Conservation (phyloP, 176 grass and related monocot genomes). For the Hsuehochloa calcarea region DNA sequence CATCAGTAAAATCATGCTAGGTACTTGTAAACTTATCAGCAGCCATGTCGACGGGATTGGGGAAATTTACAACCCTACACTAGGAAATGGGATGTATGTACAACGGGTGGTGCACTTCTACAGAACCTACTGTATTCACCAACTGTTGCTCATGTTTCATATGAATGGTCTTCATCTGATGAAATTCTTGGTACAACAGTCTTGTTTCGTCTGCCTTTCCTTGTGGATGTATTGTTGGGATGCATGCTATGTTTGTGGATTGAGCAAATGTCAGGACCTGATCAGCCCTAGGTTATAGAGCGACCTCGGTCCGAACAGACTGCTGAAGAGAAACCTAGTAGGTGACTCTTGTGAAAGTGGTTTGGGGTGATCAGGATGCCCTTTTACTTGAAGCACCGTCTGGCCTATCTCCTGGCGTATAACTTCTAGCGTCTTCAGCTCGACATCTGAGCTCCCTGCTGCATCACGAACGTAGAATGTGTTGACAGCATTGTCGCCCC, state of each 20-base stretch:
- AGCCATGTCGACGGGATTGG: neutral
- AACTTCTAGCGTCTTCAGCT: slow-evolving; percentile 71
- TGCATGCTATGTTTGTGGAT: neutral
- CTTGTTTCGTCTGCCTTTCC: neutral
- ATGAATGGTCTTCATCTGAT: slow-evolving; percentile 4
- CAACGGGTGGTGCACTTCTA: slow-evolving; percentile 7
- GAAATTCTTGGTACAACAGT: neutral
- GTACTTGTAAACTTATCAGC: neutral
- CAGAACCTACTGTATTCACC: slow-evolving; percentile 44
- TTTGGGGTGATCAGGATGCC: slow-evolving; percentile 43
- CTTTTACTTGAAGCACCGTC: slow-evolving; percentile 80
- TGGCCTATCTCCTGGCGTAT: slow-evolving; percentile 72
- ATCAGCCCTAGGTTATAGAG: slow-evolving; percentile 53
- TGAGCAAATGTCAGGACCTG: slow-evolving; percentile 33
- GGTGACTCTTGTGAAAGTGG: slow-evolving; percentile 40
- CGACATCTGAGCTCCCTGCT: slow-evolving; percentile 53
- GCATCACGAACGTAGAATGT: slow-evolving; percentile 81
- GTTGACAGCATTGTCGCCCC: slow-evolving; percentile 56
- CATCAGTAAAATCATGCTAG: no score
- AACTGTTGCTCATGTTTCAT: slow-evolving; percentile 7
- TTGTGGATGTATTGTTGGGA: neutral
- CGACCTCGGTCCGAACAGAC: slow-evolving; percentile 68
- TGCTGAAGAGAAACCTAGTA: slow-evolving; percentile 81
- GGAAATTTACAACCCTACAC: slow-evolving; percentile 9
- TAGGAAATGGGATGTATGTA: neutral